Evolutionary conservation across 768 basidiomycete genomes (phyloP).

Genomic region (Punctularia strigosozonata): DNA sequence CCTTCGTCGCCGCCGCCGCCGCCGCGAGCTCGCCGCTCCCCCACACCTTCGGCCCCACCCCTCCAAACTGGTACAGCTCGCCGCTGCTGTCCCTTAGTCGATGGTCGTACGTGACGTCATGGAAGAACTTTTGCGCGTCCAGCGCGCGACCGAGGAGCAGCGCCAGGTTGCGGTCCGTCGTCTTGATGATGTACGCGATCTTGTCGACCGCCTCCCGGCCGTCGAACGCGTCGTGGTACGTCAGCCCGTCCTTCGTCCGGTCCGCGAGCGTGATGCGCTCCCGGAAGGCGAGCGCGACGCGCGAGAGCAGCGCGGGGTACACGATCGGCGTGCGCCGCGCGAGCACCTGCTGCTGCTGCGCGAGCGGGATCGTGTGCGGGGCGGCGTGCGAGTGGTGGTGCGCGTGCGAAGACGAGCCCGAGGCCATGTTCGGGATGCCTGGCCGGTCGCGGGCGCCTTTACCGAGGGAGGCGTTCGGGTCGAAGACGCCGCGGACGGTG

Average conservation of each 20-base stretch:
- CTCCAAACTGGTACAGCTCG: constrained; percentile 91
- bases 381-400: constrained; percentile 12
- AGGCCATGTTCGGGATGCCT: constrained; percentile 11
- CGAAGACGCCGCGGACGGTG: too few species aligned
- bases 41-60: constrained; percentile 74
- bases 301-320: constrained; percentile 93
- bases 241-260: constrained; percentile 86
- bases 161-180: constrained; percentile 92
- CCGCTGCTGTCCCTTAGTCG: constrained; percentile 77
- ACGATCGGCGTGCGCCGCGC: constrained; percentile 61
- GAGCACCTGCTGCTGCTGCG: too few species aligned
- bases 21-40: constrained; percentile 55
- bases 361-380: constrained; percentile 17
- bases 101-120: constrained; percentile 98
- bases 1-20: neutral
- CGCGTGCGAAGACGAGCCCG: constrained; percentile 23
- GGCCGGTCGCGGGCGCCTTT: constrained; percentile 16
- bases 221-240: constrained; percentile 94
- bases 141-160: constrained; percentile 89
- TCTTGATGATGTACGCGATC: constrained; percentile 97
- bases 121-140: constrained; percentile 98
- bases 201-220: constrained; percentile 96
- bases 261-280: constrained; percentile 69
- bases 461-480: too few species aligned
- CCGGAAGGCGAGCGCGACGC: constrained; percentile 88